A percentile compares a stretch with the other conserved stretches of the same genome.
Evolutionary conservation across 179 eudicot genomes (phyloP).

Genomic region (Patellifolia procumbens): DNA sequence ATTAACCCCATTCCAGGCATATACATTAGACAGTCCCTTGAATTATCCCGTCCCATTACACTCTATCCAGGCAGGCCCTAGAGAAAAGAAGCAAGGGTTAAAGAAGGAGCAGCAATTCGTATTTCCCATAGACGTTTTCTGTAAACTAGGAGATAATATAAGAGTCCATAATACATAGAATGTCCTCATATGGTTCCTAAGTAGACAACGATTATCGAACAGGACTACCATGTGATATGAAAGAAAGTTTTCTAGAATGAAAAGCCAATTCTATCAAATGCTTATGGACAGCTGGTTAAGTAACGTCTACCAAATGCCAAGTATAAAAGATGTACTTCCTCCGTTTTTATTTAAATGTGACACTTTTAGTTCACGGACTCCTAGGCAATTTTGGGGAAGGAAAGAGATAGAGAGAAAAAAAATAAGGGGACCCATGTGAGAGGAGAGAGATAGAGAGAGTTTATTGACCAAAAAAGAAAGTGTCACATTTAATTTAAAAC

Average conservation of each 20-base stretch:
- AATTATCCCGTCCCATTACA: no score
- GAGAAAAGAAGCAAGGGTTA: neutral
- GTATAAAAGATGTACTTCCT: neutral
- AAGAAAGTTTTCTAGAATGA: neutral
- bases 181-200: neutral
- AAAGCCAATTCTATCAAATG: neutral
- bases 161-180: neutral
- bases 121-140: neutral
- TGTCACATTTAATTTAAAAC: no score
- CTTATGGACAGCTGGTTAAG: neutral
- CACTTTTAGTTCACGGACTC: no score
- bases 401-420: no score
- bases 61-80: no score
- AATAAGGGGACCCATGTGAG: no score
- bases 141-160: neutral
- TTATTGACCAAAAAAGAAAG: no score
- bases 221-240: neutral
- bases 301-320: neutral
- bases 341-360: no score
- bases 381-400: no score
- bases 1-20: no score
- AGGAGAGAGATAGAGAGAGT: no score
- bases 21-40: no score
- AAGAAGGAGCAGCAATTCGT: neutral
- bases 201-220: neutral